Evolutionary conservation across 176 grass and related monocot species (phyloP), one percentile per base, ranked within the genome.

Genomic region (Avena insularis): DNA sequence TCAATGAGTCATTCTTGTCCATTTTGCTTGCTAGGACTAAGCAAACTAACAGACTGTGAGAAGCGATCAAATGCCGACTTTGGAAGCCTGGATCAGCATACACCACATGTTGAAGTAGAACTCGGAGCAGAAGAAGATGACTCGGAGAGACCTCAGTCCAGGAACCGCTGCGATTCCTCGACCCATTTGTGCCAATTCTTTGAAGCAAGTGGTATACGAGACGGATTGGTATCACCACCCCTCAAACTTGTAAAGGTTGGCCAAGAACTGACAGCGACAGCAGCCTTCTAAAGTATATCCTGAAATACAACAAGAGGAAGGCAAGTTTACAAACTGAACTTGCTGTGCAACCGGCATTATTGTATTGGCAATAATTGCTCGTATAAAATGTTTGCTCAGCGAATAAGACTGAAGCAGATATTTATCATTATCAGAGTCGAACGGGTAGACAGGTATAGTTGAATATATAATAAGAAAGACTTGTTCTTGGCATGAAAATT

Each of bases 1-100:
- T 25, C 94, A 89, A 93, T 17, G 91, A 91, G 70, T 93, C 78
- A 15, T 89, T 45, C 65, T 89, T 77, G 73, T 77, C 94, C 94
- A 95, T 95, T 2, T 23, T 47, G 2, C 3, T 33, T 47, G 2
- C 3, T 33, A 67, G 66, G 11, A 79, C 27, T 9, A 63, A 63
- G 38, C 36, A 86, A 73, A 60, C 40, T n/a, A 58, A 60, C 40
- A 86, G 59, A 77, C 36, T 3, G 69, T 10, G 21, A 6, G 10
- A 84, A n/a, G 46, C 0, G 23, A 56, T 90, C 84, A 90, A 75
- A 90, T 84, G 56, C 88, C 85, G 31, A 87, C 84, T 70, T 87
- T 78, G 63, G 76, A 92, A 49, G 50, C 73, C 59, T 85, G 85
- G 45, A 87, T 76, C 35, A 82, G 57, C 5, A 87, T 63, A 29